Conservation (phyloP, 768 basidiomycete genomes). For the Boletus reticuloceps region DNA sequence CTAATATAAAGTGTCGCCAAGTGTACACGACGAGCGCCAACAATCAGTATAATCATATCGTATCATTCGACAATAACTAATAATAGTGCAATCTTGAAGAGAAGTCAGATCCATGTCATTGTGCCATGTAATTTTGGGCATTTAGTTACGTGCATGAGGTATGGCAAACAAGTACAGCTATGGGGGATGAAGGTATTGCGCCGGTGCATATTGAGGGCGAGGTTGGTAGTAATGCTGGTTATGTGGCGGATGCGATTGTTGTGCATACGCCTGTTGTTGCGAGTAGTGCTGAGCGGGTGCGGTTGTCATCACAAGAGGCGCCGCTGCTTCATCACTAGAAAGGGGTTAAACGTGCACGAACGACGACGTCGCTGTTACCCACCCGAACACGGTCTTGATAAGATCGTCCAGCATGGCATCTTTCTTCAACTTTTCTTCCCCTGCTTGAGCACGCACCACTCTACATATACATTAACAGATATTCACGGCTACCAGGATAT, state of each 20-base stretch:
- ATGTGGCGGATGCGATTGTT: constrained; percentile 6
- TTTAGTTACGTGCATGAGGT: too few relatives aligned
- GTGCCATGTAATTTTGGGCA: too few relatives aligned
- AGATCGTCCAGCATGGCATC: constrained; percentile 59
- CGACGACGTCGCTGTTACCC: constrained; percentile 18
- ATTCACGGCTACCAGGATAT: background rate
- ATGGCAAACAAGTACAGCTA: background rate
- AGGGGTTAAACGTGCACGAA: background rate
- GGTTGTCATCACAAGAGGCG: constrained; percentile 13
- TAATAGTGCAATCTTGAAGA: too few relatives aligned
- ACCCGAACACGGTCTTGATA: constrained; percentile 52
- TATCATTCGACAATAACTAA: too few relatives aligned
- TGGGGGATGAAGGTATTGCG: constrained; percentile 16
- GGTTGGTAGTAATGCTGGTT: constrained; percentile 8
- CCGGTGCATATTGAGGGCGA: constrained; percentile 12
- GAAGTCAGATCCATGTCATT: too few relatives aligned
- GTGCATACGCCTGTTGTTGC: constrained; percentile 10
- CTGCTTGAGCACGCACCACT: constrained; percentile 48
- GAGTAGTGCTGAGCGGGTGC: constrained; percentile 1
- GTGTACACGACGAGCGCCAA: too few relatives aligned
- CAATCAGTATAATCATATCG: too few relatives aligned
- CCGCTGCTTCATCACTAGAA: constrained; percentile 27
- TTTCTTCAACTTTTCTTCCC: constrained; percentile 55
- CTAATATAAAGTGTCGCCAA: too few relatives aligned
- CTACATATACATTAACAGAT: constrained; percentile 16